Evolutionary conservation across 2,329 filamentous ascomycete genomes (phyloP), one percentile per base, ranked within the genome.

Genomic region (Colletotrichum sp.): DNA sequence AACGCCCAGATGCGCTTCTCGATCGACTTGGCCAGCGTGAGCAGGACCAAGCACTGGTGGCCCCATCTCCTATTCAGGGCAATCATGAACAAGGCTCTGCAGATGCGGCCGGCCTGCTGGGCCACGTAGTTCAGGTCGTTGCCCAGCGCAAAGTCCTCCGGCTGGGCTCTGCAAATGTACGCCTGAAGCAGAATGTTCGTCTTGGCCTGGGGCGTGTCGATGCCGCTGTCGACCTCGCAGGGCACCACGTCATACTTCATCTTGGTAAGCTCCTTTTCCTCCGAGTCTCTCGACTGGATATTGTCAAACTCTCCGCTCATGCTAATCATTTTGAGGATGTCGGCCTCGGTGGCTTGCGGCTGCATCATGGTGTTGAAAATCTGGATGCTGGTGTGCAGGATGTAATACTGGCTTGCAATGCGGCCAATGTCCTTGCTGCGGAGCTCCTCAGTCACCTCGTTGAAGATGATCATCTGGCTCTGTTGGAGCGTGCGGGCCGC

Each of bases 401-500:
- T 96, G 82, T 99, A 99, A 82, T 94, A 99, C 83, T 99, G 96
- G 83, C 96, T 99, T 18, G 97, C 97, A 83, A 99, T 99, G 18
- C 97, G 93, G 4, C 97, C 97, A 67, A 99, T 94, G 81, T 99
- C 96, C 83, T 99, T 99, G 76, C 96, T 95, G 75, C 95, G 93
- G 10, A 99, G 91, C 81, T 98, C 96, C 79, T 98, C 96, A 0
- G 96, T 99, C 21, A 89, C 92, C 82, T 99, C 97, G 79, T 99
- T 98, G 88, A 96, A 99, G 72, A 99, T 97, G 81, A 99, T 97
- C 98, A 99, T 99, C 85, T 99, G 97, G 79, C 95, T 98, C 81
- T 96, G 91, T 82, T 98, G 96, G 59, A 99, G 87, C 7, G 95
- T 95, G 59, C 93, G 90, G 1, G 97, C 97, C 28, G 97, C 97